phyloP scores from a whole-genome alignment of 1,139 yeast species.

The Spathaspora sp. region DNA sequence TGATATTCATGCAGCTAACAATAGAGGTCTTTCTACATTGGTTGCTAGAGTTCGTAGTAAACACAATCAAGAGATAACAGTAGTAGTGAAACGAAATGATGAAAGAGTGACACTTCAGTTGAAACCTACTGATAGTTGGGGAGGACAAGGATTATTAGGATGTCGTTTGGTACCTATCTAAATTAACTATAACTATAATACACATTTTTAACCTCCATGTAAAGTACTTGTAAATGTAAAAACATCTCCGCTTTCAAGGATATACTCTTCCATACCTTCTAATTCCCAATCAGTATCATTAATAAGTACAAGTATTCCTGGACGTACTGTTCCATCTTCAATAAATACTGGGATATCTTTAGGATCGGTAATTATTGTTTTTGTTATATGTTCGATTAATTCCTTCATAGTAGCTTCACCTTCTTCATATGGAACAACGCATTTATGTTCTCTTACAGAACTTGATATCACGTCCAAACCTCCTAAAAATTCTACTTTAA shows the following conservation, averaged over 20 bases:
- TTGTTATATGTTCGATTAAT: constrained; percentile 55
- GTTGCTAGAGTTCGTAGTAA: constrained; percentile 29
- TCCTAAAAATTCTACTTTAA: constrained; percentile 54
- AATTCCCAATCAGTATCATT: constrained; percentile 98
- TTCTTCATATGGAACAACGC: constrained; percentile 39
- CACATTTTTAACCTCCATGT: constrained; percentile 76
- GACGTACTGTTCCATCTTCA: constrained; percentile 79
- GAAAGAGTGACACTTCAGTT: constrained; percentile 30
- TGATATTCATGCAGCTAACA: constrained; percentile 52
- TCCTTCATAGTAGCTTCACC: constrained; percentile 54
- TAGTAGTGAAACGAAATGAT: constrained; percentile 35
- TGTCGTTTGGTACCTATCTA: constrained; percentile 59
- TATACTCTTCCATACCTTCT: constrained; percentile 83
- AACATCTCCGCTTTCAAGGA: constrained; percentile 70
- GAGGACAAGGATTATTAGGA: constrained; percentile 72
- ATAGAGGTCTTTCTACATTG: constrained; percentile 42
- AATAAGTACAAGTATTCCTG: constrained; percentile 87
- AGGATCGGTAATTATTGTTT: constrained; percentile 56
- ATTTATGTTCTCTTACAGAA: constrained; percentile 48
- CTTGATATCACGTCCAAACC: constrained; percentile 70
- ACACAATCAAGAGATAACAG: constrained; percentile 27
- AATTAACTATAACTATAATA: constrained; percentile 1
- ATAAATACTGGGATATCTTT: constrained; percentile 73
- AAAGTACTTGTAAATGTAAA: constrained; percentile 88
- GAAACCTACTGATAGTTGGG: constrained; percentile 61